Evolutionary conservation across 345 rosid genomes (phyloP).

Genomic region (Raphanus sativus): DNA sequence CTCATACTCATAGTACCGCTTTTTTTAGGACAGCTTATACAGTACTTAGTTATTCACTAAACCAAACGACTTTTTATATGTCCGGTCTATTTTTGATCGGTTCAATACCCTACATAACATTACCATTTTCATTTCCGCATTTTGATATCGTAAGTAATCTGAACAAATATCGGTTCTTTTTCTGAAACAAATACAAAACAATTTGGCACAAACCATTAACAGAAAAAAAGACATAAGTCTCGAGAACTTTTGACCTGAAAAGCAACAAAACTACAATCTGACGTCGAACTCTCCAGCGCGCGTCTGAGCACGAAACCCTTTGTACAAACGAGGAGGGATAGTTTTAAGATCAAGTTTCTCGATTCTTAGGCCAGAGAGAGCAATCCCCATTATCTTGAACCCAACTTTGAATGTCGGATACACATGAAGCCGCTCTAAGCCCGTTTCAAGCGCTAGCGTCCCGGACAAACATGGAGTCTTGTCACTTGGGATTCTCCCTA

Average conservation of each 20-base stretch:
- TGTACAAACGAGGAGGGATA: constrained; percentile 78
- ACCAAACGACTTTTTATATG: neutral
- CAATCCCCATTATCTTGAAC: constrained; percentile 84
- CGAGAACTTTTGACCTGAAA: neutral
- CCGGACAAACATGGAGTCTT: constrained; percentile 81
- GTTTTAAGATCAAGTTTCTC: constrained; percentile 73
- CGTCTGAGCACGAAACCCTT: constrained; percentile 90
- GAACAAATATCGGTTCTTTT: neutral
- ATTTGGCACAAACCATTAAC: neutral
- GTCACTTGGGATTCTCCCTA: constrained; percentile 83
- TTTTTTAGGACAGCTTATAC: too few species aligned
- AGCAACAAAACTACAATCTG: constrained; percentile 49
- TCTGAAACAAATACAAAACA: neutral
- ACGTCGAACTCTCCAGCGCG: constrained; percentile 81
- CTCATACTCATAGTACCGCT: too few species aligned
- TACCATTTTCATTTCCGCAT: neutral
- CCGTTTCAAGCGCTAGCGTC: constrained; percentile 56
- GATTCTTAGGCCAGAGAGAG: constrained; percentile 81
- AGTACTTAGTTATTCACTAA: neutral
- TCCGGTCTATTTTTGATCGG: neutral
- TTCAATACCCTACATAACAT: neutral
- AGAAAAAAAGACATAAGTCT: neutral
- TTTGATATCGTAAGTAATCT: neutral
- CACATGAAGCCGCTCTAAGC: constrained; percentile 70
- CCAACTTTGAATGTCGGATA: constrained; percentile 72